Conservation (phyloP, 495 filamentous ascomycete species). For the Gamarada debralockiae region DNA sequence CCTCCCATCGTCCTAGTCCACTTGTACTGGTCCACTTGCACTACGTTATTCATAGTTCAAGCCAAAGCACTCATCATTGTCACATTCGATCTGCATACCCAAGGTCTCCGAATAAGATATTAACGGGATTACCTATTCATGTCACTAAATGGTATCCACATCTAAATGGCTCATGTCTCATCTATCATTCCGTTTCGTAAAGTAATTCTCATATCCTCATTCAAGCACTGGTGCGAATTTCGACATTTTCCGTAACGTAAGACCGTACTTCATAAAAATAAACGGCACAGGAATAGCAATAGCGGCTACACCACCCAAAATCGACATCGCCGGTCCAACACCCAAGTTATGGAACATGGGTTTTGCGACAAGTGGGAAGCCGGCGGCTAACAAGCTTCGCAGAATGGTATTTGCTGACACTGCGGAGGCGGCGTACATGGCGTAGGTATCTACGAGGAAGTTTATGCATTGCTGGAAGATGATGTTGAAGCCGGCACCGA, state of each 20-base stretch:
- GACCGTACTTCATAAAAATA: constrained; percentile 36
- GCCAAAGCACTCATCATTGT: too few species aligned
- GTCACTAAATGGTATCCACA: too few species aligned
- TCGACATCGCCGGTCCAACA: constrained; percentile 44
- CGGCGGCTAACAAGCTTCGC: constrained; percentile 67
- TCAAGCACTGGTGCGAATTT: constrained; percentile 33
- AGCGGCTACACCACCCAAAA: constrained; percentile 40
- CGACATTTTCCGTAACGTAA: constrained; percentile 44
- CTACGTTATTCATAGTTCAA: too few species aligned
- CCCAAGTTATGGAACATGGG: constrained; percentile 49
- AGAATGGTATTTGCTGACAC: constrained; percentile 85
- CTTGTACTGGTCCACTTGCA: too few species aligned
- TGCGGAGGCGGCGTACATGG: constrained; percentile 81
- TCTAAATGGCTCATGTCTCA: too few species aligned
- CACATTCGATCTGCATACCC: too few species aligned
- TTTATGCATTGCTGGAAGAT: constrained; percentile 27
- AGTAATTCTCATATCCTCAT: too few species aligned
- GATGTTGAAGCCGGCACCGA: constrained; percentile 18
- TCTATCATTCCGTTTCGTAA: too few species aligned
- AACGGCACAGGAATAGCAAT: constrained; percentile 41
- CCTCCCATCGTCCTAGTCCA: too few species aligned
- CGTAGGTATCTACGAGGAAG: constrained; percentile 89
- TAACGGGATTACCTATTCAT: too few species aligned
- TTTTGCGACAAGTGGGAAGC: constrained; percentile 41
- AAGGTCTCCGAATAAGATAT: too few species aligned